A percentile compares a stretch with the other conserved stretches of the same genome.
Evolutionary conservation across 208 protist genomes (phyloP).

Genomic region (Giardia muris): DNA sequence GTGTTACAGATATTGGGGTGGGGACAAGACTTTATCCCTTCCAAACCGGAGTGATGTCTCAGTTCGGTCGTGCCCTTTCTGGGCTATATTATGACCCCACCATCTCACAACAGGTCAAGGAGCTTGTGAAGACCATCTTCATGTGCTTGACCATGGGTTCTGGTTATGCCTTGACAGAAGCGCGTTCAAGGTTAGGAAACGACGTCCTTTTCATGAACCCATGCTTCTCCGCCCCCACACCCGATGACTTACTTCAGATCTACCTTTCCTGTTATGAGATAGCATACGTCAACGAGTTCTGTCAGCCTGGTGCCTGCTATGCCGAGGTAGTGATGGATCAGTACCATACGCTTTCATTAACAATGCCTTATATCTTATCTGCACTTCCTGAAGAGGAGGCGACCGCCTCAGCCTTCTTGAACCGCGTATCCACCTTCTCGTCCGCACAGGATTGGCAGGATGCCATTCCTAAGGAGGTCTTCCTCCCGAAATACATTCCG

Average conservation of each 20-base stretch:
- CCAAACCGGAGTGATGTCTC: not conserved
- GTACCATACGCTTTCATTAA: too few relatives aligned
- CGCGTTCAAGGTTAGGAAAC: not conserved
- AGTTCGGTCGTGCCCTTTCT: not conserved
- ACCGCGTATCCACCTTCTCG: too few relatives aligned
- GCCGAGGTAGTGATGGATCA: not conserved
- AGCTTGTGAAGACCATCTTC: not conserved
- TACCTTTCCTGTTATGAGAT: not conserved
- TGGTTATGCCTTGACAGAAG: not conserved
- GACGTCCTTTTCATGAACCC: not conserved
- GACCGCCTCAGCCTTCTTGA: too few relatives aligned
- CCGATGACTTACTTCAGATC: not conserved
- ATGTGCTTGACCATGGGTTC: not conserved
- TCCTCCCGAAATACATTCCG: too few relatives aligned
- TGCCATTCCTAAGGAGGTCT: too few relatives aligned
- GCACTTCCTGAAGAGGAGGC: too few relatives aligned
- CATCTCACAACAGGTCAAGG: not conserved
- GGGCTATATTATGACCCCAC: not conserved
- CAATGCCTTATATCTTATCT: too few relatives aligned
- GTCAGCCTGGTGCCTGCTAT: not conserved
- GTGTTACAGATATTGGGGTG: not conserved
- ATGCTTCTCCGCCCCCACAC: not conserved
- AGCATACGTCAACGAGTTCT: not conserved
- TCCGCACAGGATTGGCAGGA: too few relatives aligned
- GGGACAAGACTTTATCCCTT: not conserved